Percentiles rank a stretch among this genome's conserved stretches.
Conservation (phyloP, 2,329 filamentous ascomycete species). For the Dendrostoma leiphaemia region DNA sequence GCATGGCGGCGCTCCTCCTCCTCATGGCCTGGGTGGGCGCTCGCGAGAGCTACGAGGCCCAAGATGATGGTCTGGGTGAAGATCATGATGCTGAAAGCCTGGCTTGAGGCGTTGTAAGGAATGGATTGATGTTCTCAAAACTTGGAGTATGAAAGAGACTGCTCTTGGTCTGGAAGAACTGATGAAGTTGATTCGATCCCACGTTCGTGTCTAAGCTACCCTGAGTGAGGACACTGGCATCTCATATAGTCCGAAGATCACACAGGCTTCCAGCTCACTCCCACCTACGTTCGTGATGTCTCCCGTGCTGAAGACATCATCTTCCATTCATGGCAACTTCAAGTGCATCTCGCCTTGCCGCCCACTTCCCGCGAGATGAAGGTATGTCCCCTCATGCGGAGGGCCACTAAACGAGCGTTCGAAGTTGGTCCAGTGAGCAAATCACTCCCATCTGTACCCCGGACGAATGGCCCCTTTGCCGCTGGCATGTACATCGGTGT, state of each 20-base stretch:
- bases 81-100: constrained; percentile 3
- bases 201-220: neutral
- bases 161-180: neutral
- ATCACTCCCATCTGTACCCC: neutral
- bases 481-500: too few species aligned
- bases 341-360: neutral
- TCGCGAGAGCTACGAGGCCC: constrained; percentile 4
- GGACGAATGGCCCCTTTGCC: neutral
- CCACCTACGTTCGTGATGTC: too few species aligned
- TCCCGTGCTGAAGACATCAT: neutral
- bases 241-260: neutral
- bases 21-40: constrained; percentile 9
- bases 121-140: too few species aligned
- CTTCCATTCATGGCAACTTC: neutral
- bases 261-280: too few species aligned
- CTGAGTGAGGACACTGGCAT: neutral
- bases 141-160: too few species aligned
- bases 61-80: constrained; percentile 7
- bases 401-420: neutral
- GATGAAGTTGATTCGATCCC: neutral
- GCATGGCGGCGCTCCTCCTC: neutral
- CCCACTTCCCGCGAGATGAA: neutral
- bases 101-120: neutral
- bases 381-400: neutral
- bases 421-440: neutral